phyloP scores from a whole-genome alignment of 2,329 filamentous ascomycete genomes.

The Claviceps citrina region DNA sequence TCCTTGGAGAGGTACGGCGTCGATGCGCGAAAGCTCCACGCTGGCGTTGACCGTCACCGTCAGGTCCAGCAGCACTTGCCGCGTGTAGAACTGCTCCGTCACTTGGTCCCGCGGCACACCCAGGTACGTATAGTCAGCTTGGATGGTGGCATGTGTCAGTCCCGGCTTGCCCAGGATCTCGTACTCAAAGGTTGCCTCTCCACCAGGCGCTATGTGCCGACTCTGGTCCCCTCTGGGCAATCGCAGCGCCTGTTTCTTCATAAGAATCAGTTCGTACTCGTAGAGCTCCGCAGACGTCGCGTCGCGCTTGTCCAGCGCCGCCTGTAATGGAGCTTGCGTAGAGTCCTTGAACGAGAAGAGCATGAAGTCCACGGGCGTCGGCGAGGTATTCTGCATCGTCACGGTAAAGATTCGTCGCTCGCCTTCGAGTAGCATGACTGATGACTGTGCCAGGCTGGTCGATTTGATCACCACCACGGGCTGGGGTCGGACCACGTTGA shows the following conservation, averaged over 20 bases:
- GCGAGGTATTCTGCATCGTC: conserved; percentile 64
- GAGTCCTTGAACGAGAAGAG: conserved; percentile 85
- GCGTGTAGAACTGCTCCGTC: conserved; percentile 62
- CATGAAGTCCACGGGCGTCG: conserved; percentile 65
- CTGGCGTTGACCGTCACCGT: conserved; percentile 86
- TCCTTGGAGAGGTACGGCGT: conserved; percentile 58
- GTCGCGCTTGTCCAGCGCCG: conserved; percentile 60
- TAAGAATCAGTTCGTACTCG: conserved; percentile 68
- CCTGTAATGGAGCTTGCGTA: conserved; percentile 60
- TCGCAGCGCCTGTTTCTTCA: conserved; percentile 55
- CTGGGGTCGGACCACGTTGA: conserved; percentile 67
- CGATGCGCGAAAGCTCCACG: conserved; percentile 65
- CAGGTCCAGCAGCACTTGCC: conserved; percentile 65
- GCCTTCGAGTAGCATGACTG: conserved; percentile 85
- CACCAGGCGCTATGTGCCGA: conserved; percentile 50
- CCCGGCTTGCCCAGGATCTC: conserved; percentile 79
- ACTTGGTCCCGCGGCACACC: conserved; percentile 54
- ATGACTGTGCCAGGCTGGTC: conserved; percentile 65
- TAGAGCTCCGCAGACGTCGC: conserved; percentile 66
- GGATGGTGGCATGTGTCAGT: conserved; percentile 61
- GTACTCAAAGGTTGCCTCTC: conserved; percentile 58
- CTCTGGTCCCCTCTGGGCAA: conserved; percentile 35
- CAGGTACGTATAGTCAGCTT: conserved; percentile 77
- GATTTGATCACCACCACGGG: conserved; percentile 63
- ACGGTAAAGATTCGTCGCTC: conserved; percentile 66